Evolutionary conservation across 2,329 filamentous ascomycete species (phyloP).

Genomic region (Aspergillus latus): DNA sequence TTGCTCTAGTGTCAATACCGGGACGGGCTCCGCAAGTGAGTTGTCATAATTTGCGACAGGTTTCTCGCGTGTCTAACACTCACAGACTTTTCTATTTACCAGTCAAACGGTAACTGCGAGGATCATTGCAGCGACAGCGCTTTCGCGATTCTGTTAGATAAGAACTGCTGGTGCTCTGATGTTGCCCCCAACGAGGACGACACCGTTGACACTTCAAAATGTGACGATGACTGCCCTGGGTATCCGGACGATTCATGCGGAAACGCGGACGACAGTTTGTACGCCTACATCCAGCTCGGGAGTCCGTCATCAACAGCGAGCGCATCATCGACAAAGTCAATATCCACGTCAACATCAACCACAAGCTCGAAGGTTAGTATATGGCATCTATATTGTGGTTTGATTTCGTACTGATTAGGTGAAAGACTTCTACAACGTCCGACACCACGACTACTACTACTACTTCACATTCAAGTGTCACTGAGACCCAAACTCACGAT

Average conservation of each 20-base stretch:
- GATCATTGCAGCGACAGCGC: slow-evolving; percentile 45
- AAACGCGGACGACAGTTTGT: slow-evolving; percentile 39
- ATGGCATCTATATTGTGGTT: not conserved
- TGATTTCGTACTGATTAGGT: not conserved
- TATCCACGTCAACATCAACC: not conserved
- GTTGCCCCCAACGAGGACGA: slow-evolving; percentile 42
- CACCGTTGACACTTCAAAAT: slow-evolving; percentile 32
- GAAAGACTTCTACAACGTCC: not conserved
- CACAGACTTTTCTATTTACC: slow-evolving; percentile 38
- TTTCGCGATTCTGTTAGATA: slow-evolving; percentile 48
- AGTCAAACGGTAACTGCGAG: slow-evolving; percentile 49
- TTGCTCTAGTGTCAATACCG: slow-evolving; percentile 50
- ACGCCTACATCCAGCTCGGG: slow-evolving; percentile 44
- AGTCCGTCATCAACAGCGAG: slow-evolving; percentile 35
- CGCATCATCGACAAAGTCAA: slow-evolving; percentile 17
- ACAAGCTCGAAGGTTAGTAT: not conserved
- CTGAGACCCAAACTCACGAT: slow-evolving; percentile 29
- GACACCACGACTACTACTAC: not conserved
- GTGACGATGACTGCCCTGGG: slow-evolving; percentile 47
- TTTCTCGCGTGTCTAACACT: slow-evolving; percentile 6
- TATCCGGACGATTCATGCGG: slow-evolving; percentile 50
- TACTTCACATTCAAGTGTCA: slow-evolving; percentile 8
- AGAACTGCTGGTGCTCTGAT: slow-evolving; percentile 52
- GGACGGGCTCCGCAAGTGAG: slow-evolving; percentile 40
- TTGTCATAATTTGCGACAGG: slow-evolving; percentile 1